Base-by-base conservation (phyloP, 768 basidiomycete genomes). In the Lactarius hatsudake region DNA sequence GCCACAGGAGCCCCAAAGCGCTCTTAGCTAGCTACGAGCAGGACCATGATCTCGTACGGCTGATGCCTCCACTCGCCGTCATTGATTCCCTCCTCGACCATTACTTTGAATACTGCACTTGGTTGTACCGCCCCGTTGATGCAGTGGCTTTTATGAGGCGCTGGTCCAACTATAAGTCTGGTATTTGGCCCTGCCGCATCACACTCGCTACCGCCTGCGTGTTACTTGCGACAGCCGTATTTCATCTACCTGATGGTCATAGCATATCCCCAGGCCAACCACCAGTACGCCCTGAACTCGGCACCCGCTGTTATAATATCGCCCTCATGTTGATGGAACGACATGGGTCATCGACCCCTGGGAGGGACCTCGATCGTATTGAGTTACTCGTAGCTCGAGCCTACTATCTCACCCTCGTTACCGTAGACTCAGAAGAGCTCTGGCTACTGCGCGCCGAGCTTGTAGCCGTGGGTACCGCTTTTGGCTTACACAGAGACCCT, bases 401-500 rank as follows among this genome's bases (percentile, higher is more conserved):
- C 23, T 89, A 91, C 76, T 93, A 89, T 73, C 81, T 90, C 67
- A 87, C 85, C 0, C 83, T 91, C 63, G 81, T 83, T 4, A 93
- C 91, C 73, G 86, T 84, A 0, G 89, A 93, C 72, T 85, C 86
- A 51, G 92, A 94, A 76, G 90, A 92, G 75, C 86, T 92, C 30
- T 94, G 92, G 92, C 79, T 82, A 40, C 82, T 91, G 43, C 80
- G 86, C 28, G 90, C 90, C 2, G 89, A 93, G 72, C 79, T 93
- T 18, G 78, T 92, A 40, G 86, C 86, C 32, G 87, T 92, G 66
- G 90, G 83, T 9, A 88, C 86, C 70, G 92, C 91, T 15, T 87
- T 94, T 87, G 93, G 93, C 12, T 78, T 94, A 9, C 92, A 94
- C 76, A 86, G 93, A 23, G 93, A 94, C 76, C 92, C 92, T n/a